Percentiles rank a stretch among this genome's conserved stretches.
phyloP scores from a whole-genome alignment of 1,139 yeast genomes.

The Yueomyces sp. region DNA sequence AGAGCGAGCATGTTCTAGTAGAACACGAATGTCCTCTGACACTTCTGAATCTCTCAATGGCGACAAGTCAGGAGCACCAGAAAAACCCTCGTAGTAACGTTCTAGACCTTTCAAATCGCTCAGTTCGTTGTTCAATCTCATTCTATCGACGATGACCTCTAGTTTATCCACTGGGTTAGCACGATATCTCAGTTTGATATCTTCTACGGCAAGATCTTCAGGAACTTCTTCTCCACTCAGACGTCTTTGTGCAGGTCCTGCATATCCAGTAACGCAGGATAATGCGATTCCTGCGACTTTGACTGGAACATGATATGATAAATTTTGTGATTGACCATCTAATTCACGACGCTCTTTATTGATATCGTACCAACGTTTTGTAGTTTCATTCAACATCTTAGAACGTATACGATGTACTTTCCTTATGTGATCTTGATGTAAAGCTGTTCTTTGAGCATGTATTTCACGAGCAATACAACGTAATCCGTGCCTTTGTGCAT shows the following conservation, averaged over 20 bases:
- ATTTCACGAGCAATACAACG: constrained; percentile 73
- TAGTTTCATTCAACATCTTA: constrained; percentile 56
- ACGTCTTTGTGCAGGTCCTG: constrained; percentile 23
- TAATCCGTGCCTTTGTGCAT: constrained; percentile 58
- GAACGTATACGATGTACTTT: constrained; percentile 57
- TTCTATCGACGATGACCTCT: constrained; percentile 27
- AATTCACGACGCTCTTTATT: constrained; percentile 78
- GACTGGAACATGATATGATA: constrained; percentile 15
- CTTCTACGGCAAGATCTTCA: constrained; percentile 23
- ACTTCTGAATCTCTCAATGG: constrained; percentile 52
- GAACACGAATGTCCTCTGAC: constrained; percentile 38
- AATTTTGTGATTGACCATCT: constrained; percentile 46
- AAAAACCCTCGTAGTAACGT: constrained; percentile 38
- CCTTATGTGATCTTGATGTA: constrained; percentile 76
- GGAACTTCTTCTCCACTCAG: constrained; percentile 21
- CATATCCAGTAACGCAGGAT: constrained; percentile 26
- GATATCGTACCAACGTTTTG: constrained; percentile 84
- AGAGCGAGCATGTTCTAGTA: no score
- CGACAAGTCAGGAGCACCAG: constrained; percentile 47
- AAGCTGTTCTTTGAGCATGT: constrained; percentile 60
- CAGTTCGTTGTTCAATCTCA: constrained; percentile 35
- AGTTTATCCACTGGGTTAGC: constrained; percentile 26
- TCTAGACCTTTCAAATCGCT: constrained; percentile 45
- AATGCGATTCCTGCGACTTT: constrained; percentile 22
- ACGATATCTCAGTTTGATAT: constrained; percentile 22